Base-by-base conservation (phyloP, 495 filamentous ascomycete genomes). In the Tuber indicum region DNA sequence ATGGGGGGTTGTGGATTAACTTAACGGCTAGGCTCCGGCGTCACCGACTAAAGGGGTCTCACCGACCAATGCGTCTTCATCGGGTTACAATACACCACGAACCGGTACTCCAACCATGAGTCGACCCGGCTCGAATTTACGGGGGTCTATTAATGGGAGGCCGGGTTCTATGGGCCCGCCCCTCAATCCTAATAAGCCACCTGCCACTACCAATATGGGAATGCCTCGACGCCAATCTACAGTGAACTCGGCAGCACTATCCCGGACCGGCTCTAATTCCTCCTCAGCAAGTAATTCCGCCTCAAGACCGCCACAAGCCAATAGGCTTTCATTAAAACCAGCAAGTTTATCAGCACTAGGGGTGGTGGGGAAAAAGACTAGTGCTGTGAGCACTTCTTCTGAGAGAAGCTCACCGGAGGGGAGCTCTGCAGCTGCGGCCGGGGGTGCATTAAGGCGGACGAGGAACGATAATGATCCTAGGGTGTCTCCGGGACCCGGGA, bases 131-230 rank as follows among this genome's bases (percentile, higher is more conserved):
- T 66, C 58, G 26, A 66, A 66, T 66, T 66, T 66, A 66, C 58
- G 58, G 58, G 58, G 58, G 32, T 66, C 58, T 36, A 36, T 66
- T 10, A 76, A 71, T 19, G 77, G 77, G 62, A 82, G 84, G n/a
- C 88, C 91, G 81, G 84, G 89, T 9, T 92, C 92, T 7, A 92
- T 92, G 89, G 90, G 88, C 9, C 92, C 91, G 72, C 89, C 93
- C 26, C 75, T 84, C 42, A 78, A 82, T n/a, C 82, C 84, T 44
- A 74, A 85, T 36, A 77, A 71, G 73, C 84, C 69, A 70, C 78
- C 42, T 73, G 85, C 52, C 42, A 71, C 69, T 2, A 71, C 74
- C 44, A 76, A 75, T 39, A 77, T 52, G 43, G 77, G 72, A 36
- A 72, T 70, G 26, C 71, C 72, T 14, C 75, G 79, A 49, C 78